Evolutionary conservation across 208 protist genomes (phyloP).

Genomic region (Crithidia thermophila): DNA sequence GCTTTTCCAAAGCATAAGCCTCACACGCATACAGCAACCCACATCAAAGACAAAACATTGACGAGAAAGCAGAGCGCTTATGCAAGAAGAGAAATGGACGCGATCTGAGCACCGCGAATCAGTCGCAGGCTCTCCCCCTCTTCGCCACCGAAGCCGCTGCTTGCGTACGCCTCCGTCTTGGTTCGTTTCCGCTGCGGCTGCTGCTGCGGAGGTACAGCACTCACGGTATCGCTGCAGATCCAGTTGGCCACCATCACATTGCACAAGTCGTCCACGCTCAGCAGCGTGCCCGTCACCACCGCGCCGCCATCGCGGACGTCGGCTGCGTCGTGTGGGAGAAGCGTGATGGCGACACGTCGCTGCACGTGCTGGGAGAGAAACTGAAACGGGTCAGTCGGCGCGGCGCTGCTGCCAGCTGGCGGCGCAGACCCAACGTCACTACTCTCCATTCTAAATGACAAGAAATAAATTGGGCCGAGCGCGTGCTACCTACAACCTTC

Average conservation of each 20-base stretch:
- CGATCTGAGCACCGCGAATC: constrained; percentile 57
- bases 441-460: not conserved
- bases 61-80: no score
- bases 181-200: constrained; percentile 25
- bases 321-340: constrained; percentile 15
- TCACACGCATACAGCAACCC: not conserved
- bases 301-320: not conserved
- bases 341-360: constrained; percentile 21
- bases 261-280: constrained; percentile 70
- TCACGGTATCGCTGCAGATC: constrained; percentile 13
- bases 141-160: not conserved
- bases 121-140: constrained; percentile 41
- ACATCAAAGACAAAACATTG: no score
- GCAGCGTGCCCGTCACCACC: constrained; percentile 44
- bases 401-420: not conserved
- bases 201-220: not conserved
- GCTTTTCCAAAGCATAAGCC: not conserved
- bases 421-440: not conserved
- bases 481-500: no score
- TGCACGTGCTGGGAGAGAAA: constrained; percentile 58
- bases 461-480: no score
- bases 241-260: constrained; percentile 67
- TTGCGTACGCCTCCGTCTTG: not conserved
- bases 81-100: constrained; percentile 37
- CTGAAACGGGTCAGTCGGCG: constrained; percentile 45